A percentile compares a stretch with the other conserved stretches of the same genome.
Conservation (phyloP, 2,329 filamentous ascomycete genomes). For the Macrophomina phaseolina region DNA sequence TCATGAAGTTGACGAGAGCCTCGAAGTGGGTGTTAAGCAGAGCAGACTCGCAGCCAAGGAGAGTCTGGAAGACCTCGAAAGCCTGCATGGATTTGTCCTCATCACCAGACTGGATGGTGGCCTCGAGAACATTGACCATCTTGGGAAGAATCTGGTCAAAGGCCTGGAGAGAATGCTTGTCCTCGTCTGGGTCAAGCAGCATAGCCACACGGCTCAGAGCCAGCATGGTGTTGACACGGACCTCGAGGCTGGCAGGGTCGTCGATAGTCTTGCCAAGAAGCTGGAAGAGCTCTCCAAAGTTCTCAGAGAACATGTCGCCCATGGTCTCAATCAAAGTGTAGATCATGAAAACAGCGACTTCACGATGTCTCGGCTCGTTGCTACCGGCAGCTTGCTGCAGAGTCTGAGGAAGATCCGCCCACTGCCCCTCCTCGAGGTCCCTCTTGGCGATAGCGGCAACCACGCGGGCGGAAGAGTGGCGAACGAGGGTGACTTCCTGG, state of each 20-base stretch:
- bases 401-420: conserved; percentile 78
- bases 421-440: conserved; percentile 86
- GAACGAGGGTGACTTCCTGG: conserved; percentile 76
- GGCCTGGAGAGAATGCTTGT: conserved; percentile 71
- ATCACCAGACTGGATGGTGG: conserved; percentile 76
- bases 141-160: conserved; percentile 82
- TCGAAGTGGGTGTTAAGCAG: conserved; percentile 85
- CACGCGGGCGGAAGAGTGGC: conserved; percentile 86
- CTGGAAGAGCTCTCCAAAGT: conserved; percentile 78
- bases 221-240: conserved; percentile 92
- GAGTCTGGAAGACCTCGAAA: conserved; percentile 96
- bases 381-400: conserved; percentile 81
- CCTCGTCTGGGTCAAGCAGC: conserved; percentile 86
- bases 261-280: conserved; percentile 87
- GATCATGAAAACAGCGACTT: conserved; percentile 91
- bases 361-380: conserved; percentile 76
- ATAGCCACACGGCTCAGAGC: conserved; percentile 87
- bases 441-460: conserved; percentile 85
- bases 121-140: conserved; percentile 90
- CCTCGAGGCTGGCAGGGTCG: conserved; percentile 88
- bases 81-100: conserved; percentile 88
- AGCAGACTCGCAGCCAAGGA: conserved; percentile 86
- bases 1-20: conserved; percentile 92
- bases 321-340: conserved; percentile 90
- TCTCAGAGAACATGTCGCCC: conserved; percentile 81